Base-by-base conservation (phyloP, 305 asterid genomes). In the Vinca major region DNA sequence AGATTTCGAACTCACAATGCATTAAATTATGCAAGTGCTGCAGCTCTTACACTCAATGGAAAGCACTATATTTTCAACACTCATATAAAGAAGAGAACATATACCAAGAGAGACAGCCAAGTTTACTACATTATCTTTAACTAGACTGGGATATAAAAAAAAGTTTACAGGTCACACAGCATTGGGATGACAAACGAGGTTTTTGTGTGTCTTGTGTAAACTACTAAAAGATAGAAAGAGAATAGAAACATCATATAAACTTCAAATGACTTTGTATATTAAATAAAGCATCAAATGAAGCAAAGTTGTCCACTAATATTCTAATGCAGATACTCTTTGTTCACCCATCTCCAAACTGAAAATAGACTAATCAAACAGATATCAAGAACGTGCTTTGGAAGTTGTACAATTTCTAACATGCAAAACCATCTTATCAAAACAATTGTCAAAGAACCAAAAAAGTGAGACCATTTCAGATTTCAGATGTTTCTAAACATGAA, bases 331-430 rank as follows among this genome's bases (percentile, higher is more conserved):
- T 66, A 49, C 69, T 65, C 70, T 68, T 37, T 48, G 58, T 68
- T 61, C 60, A 67, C 72, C 62, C 65, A 72, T 74, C 68, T 66
- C 73, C 43, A 81, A 65, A 56, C 73, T 26, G 63, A 26, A 50
- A 77, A 61, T 66, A 68, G 68, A 62, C 71, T 55, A 47, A 64
- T 40, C 54, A 68, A 63, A 43, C 17, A 74, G 62, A 63, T 54
- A 63, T 49, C 48, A 65, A 41, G 45, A 65, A 70, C 54, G 53
- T 47, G 54, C 68, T 60, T 70, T 40, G 65, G 44, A 70, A 69
- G 43, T 40, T 70, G 75, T 40, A 47, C 71, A 58, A 17, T 37
- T 20, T 50, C 64, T 60, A 37, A 60, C 45, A 60, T 37, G 62
- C 52, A 26, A 60, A 69, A 51, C 71, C 75, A 75, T 58, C 75